Percentiles rank a stretch among this genome's conserved stretches.
Conservation (phyloP, 2,329 filamentous ascomycete genomes). For the Allantophomopsis lycopodina region DNA sequence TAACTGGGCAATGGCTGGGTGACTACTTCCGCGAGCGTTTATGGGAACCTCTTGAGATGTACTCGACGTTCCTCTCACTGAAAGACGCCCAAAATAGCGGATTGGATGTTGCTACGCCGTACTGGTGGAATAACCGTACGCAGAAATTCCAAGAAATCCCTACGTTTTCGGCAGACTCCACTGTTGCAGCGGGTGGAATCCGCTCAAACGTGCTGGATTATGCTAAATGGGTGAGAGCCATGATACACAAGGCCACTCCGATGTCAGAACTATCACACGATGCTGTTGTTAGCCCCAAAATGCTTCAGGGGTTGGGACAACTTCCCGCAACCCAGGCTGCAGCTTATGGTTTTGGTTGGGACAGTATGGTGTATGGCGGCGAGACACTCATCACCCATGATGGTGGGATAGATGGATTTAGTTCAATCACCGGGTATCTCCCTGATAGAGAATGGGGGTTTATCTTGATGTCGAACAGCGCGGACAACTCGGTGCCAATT, state of each 20-base stretch:
- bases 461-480: too few relatives aligned
- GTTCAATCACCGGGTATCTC: too few relatives aligned
- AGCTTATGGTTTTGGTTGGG: too few relatives aligned
- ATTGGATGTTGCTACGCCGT: slow-evolving; percentile 25
- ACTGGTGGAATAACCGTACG: slow-evolving; percentile 18
- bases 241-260: slow-evolving; percentile 25
- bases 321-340: too few relatives aligned
- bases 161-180: slow-evolving; percentile 17
- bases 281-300: slow-evolving; percentile 4
- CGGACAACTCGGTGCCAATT: too few relatives aligned
- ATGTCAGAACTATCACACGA: slow-evolving; percentile 19
- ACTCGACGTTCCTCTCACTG: slow-evolving; percentile 20
- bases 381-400: too few relatives aligned
- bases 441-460: too few relatives aligned
- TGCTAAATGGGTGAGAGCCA: slow-evolving; percentile 32
- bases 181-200: slow-evolving; percentile 28
- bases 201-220: slow-evolving; percentile 36
- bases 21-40: slow-evolving; percentile 25
- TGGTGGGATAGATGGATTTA: too few relatives aligned
- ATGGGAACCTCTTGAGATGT: slow-evolving; percentile 32
- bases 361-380: too few relatives aligned
- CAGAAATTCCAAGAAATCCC: slow-evolving; percentile 10
- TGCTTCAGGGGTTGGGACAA: too few relatives aligned
- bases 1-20: slow-evolving; percentile 23
- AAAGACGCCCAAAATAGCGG: slow-evolving; percentile 7